Evolutionary conservation across 192 early-diverging fungal species (phyloP).

Genomic region (Backusella tarrabulga): DNA sequence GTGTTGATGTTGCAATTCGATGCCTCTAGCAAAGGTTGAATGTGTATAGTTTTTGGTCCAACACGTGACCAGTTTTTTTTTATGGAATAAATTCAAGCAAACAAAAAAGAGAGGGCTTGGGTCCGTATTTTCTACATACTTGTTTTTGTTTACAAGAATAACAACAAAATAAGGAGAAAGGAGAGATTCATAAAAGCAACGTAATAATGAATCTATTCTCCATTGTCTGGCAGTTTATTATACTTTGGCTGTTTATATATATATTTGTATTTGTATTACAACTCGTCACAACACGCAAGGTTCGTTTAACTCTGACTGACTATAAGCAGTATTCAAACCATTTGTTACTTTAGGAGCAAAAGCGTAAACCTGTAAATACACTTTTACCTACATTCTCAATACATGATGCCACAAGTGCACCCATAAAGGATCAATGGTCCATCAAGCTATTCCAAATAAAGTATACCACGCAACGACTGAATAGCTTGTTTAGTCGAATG

Average conservation of each 20-base stretch:
- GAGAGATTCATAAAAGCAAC: not conserved
- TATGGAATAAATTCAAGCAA: not conserved
- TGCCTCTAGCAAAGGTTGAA: not conserved
- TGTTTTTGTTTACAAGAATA: not conserved
- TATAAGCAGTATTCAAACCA: not conserved
- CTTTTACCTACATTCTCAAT: conserved; percentile 24
- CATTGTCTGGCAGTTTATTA: conserved; percentile 24
- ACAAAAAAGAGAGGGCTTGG: too few relatives aligned
- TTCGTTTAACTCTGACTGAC: not conserved
- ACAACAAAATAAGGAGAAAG: not conserved
- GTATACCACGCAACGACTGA: conserved; percentile 47
- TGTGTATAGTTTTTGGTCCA: too few relatives aligned
- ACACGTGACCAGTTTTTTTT: not conserved
- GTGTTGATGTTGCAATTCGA: not conserved
- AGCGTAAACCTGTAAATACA: not conserved
- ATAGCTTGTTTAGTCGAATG: conserved; percentile 40
- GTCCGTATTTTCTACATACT: not conserved
- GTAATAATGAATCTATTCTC: conserved; percentile 25
- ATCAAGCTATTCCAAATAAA: conserved; percentile 49
- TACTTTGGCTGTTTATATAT: conserved; percentile 32
- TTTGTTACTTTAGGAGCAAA: not conserved
- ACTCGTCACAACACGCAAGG: conserved; percentile 8
- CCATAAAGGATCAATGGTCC: conserved; percentile 12
- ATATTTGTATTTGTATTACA: conserved; percentile 14
- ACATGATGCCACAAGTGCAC: not conserved